Base-by-base conservation (phyloP, 208 protist species). In the Porcisia deanei region DNA sequence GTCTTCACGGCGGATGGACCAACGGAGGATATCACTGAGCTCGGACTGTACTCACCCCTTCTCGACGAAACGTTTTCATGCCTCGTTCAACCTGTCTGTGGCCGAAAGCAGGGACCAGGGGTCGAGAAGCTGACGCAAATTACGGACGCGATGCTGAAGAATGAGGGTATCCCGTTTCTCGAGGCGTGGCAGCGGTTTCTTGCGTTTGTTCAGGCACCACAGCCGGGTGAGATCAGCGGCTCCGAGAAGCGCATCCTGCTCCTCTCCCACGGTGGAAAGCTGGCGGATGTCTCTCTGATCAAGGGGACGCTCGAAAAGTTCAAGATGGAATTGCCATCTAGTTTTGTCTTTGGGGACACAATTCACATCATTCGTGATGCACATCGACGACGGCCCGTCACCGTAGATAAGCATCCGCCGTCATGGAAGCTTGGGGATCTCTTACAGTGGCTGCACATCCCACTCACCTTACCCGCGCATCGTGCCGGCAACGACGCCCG, bases 1-100 rank as follows among this genome's bases (percentile, higher is more conserved):
- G 89, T 90, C 14, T 97, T 97, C 78, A 91, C 89, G 12, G 80
- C 91, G 1, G 87, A 94, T 3, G 94, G 94, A 16, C 94, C 94
- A 1, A 96, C 92, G 30, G 89, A 95, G 75, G 91, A 96, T 76
- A 97, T 97, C 73, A 96, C 91, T 6, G 91, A 97, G 77, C 74
- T 97, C 20, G 94, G 92, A 1, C 71, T 95, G 49, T 97, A 96
- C 77, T 92, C 90, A 2, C 94, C 94, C 3, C 83, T 76, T 52
- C 76, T 84, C 4, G 85, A 95, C n/a, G 73, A 92, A 59, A 77
- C 80, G 45, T 96, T 96, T 71, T 94, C 90, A 0, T 91, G 85
- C 52, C 71, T 97, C 0, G 90, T 97, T 45, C 67, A 82, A 37
- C 94, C 94, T 6, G 80, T 73, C 14, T 86, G 80, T 54, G 90